Conservation (phyloP, 768 basidiomycete species). For the Boletellus sp. region DNA sequence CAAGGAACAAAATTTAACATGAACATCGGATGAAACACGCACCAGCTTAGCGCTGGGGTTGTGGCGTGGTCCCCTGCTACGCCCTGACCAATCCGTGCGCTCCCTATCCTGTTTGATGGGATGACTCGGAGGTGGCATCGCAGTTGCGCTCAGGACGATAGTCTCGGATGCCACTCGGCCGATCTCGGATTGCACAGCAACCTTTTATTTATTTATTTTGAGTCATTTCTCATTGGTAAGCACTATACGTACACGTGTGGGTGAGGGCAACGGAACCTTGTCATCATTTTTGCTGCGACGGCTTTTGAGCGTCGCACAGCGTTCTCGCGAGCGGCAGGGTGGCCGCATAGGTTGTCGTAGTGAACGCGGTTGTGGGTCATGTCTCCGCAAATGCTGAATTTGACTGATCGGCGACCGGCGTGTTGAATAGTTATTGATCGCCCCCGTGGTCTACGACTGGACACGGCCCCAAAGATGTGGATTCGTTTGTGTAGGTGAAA, state of each 20-base stretch:
- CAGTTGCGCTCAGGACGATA: background rate
- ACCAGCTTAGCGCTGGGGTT: background rate
- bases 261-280: background rate
- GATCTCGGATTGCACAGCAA: background rate
- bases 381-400: too few relatives aligned
- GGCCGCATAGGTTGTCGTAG: too few relatives aligned
- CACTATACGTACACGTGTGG: too few relatives aligned
- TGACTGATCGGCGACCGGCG: too few relatives aligned
- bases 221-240: too few relatives aligned
- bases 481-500: background rate
- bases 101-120: background rate
- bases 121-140: slow-evolving; percentile 1
- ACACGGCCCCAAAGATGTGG: too few relatives aligned
- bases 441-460: too few relatives aligned
- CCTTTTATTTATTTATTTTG: background rate
- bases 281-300: too few relatives aligned
- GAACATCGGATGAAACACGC: background rate
- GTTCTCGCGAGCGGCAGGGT: too few relatives aligned
- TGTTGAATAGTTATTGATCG: too few relatives aligned
- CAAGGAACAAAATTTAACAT: background rate
- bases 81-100: background rate
- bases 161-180: background rate
- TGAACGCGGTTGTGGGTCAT: too few relatives aligned
- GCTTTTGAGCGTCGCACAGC: too few relatives aligned
- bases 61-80: background rate